A percentile compares a stretch with the other conserved stretches of the same genome.
Conservation (phyloP, 805 yeast species). For the Yarrowia sp. region DNA sequence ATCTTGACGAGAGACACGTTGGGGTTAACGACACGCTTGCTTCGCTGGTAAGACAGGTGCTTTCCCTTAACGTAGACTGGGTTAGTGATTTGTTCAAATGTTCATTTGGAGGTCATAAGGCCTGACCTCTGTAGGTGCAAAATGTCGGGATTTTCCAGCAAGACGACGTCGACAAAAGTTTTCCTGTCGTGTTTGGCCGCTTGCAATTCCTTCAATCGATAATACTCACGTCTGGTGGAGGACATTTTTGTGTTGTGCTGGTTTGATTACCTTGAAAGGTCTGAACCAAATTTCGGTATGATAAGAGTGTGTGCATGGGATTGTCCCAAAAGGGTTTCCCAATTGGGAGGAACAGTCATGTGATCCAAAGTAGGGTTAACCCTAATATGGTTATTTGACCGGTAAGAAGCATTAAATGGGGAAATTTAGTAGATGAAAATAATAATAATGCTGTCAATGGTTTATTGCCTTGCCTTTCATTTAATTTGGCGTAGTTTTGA, state of each 20-base stretch:
- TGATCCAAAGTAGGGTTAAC: constrained; percentile 14
- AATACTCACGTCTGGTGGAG: constrained; percentile 27
- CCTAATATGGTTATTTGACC: background rate
- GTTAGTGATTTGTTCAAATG: constrained; percentile 26
- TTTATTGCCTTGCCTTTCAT: no score
- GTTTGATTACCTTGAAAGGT: constrained; percentile 27
- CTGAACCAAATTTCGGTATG: constrained; percentile 25
- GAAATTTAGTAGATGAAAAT: no score
- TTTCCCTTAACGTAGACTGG: constrained; percentile 97
- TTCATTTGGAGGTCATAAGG: background rate
- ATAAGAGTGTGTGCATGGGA: constrained; percentile 23
- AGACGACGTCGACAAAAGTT: background rate
- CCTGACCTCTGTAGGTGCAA: background rate
- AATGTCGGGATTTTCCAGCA: background rate
- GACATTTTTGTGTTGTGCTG: constrained; percentile 19
- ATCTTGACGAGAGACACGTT: constrained; percentile 93
- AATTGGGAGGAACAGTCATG: background rate
- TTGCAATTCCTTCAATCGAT: background rate
- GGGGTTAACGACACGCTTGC: constrained; percentile 98
- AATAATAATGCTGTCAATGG: no score
- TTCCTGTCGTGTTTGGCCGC: background rate
- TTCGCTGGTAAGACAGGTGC: constrained; percentile 99
- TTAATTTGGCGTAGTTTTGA: no score
- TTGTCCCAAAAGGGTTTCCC: constrained; percentile 17
- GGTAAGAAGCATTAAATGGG: no score